Evolutionary conservation across 1,139 yeast genomes (phyloP).

Genomic region (Suhomyces kunorum): DNA sequence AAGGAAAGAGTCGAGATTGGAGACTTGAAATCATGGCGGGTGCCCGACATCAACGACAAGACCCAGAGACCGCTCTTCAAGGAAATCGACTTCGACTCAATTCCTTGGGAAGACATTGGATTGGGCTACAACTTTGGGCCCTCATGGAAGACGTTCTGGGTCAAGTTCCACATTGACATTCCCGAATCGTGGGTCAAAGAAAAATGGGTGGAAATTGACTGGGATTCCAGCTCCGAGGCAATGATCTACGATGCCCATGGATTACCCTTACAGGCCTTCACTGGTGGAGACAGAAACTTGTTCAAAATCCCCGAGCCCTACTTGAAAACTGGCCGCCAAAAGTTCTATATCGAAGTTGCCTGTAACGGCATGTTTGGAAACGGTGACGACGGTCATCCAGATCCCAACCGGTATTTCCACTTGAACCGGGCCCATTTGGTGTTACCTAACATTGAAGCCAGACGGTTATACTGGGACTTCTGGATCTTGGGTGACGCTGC

Average conservation of each 20-base stretch:
- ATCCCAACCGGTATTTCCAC: conserved; percentile 70
- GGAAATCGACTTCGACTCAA: conserved; percentile 52
- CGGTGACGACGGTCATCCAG: conserved; percentile 61
- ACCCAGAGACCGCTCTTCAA: conserved; percentile 74
- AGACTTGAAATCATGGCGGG: conserved; percentile 58
- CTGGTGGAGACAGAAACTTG: conserved; percentile 80
- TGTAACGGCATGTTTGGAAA: conserved; percentile 96
- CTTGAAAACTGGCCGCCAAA: conserved; percentile 45
- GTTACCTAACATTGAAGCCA: conserved; percentile 77
- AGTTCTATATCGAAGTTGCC: conserved; percentile 83
- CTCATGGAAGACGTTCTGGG: conserved; percentile 97
- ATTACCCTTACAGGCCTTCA: conserved; percentile 75
- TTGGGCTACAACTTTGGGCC: conserved; percentile 89
- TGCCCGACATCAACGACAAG: conserved; percentile 54
- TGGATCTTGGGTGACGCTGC: conserved; percentile 92
- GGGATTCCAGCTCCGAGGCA: conserved; percentile 90
- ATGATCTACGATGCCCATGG: conserved; percentile 70
- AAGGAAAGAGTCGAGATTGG: conserved; percentile 52
- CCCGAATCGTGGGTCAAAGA: conserved; percentile 60
- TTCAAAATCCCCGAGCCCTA: conserved; percentile 62
- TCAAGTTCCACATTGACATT: conserved; percentile 61
- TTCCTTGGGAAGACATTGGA: conserved; percentile 58
- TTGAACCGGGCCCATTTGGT: conserved; percentile 74
- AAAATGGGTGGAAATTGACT: conserved; percentile 63
- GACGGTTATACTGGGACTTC: conserved; percentile 76